Percentiles rank a stretch among this genome's conserved stretches.
phyloP scores from a whole-genome alignment of 1,284 basidiomycete genomes.

The Vanrija humicola region DNA sequence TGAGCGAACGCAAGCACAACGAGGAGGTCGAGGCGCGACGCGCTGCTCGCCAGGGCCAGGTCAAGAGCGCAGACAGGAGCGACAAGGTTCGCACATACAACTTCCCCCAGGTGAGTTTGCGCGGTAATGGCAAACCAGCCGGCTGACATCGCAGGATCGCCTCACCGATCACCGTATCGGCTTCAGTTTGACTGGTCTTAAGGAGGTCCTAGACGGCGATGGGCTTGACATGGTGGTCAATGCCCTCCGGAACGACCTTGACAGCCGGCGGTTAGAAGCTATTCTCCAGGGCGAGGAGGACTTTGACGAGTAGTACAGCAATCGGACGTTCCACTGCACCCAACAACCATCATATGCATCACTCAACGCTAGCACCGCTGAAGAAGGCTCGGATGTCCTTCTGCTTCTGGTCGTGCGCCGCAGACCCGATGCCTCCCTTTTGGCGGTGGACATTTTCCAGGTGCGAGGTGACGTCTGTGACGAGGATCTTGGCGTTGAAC shows the following conservation, averaged over 20 bases:
- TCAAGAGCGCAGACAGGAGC: constrained; percentile 74
- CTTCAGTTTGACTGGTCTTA: constrained; percentile 67
- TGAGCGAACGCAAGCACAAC: constrained; percentile 72
- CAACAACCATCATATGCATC: not conserved
- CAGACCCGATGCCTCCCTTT: constrained; percentile 69
- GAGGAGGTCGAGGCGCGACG: constrained; percentile 67
- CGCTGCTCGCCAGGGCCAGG: constrained; percentile 65
- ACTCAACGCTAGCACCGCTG: constrained; percentile 51
- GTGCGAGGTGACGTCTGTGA: constrained; percentile 47
- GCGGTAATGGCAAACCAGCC: not conserved
- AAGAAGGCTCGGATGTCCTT: constrained; percentile 72
- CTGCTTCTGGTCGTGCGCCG: constrained; percentile 69
- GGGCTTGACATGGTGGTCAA: constrained; percentile 58
- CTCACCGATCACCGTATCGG: constrained; percentile 89
- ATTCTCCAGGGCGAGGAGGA: constrained; percentile 54
- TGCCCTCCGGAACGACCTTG: constrained; percentile 62
- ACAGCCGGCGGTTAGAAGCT: constrained; percentile 64
- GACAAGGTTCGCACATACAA: constrained; percentile 95
- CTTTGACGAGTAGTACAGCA: constrained; percentile 32
- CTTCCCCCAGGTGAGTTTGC: constrained; percentile 64
- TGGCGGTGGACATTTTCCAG: constrained; percentile 58
- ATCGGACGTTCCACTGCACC: not conserved
- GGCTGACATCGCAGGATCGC: constrained; percentile 59
- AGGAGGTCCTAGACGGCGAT: constrained; percentile 72
- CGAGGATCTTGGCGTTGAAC: constrained; percentile 35